Conservation (phyloP, 1,284 basidiomycete species). For the Ceratobasidium sp. region DNA sequence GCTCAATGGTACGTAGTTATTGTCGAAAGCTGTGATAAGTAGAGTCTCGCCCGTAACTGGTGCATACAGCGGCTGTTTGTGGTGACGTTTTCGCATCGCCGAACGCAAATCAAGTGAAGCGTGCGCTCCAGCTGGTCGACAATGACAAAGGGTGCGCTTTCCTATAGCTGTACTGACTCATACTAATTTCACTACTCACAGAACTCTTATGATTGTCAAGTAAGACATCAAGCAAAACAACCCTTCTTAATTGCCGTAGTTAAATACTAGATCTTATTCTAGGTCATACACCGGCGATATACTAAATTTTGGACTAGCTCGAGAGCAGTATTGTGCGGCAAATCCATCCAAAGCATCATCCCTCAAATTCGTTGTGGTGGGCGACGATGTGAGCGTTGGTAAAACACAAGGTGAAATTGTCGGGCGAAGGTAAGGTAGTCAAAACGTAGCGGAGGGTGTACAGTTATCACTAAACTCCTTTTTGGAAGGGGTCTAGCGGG, state of each 20-base stretch:
- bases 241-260: not conserved
- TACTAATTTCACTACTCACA: constrained; percentile 51
- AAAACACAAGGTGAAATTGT: constrained; percentile 81
- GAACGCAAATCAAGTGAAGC: constrained; percentile 81
- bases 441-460: not conserved
- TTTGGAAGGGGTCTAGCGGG: constrained; percentile 82
- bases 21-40: too few relatives aligned
- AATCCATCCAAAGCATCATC: constrained; percentile 73
- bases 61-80: constrained; percentile 74
- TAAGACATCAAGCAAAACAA: constrained; percentile 52
- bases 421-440: constrained; percentile 69
- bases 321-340: constrained; percentile 79
- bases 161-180: constrained; percentile 9
- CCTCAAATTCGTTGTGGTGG: constrained; percentile 86
- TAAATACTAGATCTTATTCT: not conserved
- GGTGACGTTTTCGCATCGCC: constrained; percentile 91
- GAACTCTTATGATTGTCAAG: constrained; percentile 88
- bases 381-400: constrained; percentile 92
- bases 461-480: not conserved
- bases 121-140: constrained; percentile 81
- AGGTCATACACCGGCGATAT: constrained; percentile 92
- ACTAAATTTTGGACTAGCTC: constrained; percentile 92
- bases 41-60: not conserved
- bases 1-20: constrained; percentile 65
- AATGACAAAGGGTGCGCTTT: constrained; percentile 77